These are phyloP conservation scores for Taphrina pruni DNA, from an alignment of 1,139 yeast species.

Conservation along the genomic window DNA sequence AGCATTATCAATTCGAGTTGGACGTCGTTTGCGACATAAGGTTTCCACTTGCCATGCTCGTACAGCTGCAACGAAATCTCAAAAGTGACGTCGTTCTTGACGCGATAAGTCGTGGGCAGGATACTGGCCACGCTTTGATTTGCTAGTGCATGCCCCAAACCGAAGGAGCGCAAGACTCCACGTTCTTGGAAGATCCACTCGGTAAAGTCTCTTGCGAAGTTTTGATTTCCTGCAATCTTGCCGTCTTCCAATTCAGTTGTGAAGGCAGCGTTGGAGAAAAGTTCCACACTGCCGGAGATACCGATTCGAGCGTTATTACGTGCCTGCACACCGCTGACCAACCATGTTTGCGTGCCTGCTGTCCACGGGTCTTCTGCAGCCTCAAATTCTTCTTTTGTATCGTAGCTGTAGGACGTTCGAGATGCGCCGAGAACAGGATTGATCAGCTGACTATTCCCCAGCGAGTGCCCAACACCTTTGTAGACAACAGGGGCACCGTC, in stretches of 20 bases:
- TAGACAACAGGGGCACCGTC: slow-evolving; percentile 49
- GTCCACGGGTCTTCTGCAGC: slow-evolving; percentile 63
- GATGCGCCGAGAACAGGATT: slow-evolving; percentile 76
- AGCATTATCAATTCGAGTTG: slow-evolving; percentile 89
- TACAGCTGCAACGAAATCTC: slow-evolving; percentile 72
- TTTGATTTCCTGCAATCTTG: slow-evolving; percentile 48
- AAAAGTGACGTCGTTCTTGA: slow-evolving; percentile 53
- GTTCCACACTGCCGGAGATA: slow-evolving; percentile 75
- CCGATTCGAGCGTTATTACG: slow-evolving; percentile 75
- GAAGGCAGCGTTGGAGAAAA: slow-evolving; percentile 54
- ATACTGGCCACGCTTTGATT: slow-evolving; percentile 70
- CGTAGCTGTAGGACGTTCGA: slow-evolving; percentile 67
- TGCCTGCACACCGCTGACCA: slow-evolving; percentile 83
- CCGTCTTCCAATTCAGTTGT: slow-evolving; percentile 43
- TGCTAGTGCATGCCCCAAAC: slow-evolving; percentile 55
- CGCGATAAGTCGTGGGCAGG: slow-evolving; percentile 46
- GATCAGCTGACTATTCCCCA: slow-evolving; percentile 66
- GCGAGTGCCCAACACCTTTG: slow-evolving; percentile 61
- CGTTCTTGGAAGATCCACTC: slow-evolving; percentile 79
- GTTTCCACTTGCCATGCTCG: slow-evolving; percentile 69
- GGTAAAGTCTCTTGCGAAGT: slow-evolving; percentile 60
- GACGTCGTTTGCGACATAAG: slow-evolving; percentile 64
- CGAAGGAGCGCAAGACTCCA: slow-evolving; percentile 65
- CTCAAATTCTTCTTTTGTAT: slow-evolving; percentile 56
- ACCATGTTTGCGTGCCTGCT: slow-evolving; percentile 76